Evolutionary conservation across 495 filamentous ascomycete species (phyloP).

Genomic region (Trichocladium uniseriatum): DNA sequence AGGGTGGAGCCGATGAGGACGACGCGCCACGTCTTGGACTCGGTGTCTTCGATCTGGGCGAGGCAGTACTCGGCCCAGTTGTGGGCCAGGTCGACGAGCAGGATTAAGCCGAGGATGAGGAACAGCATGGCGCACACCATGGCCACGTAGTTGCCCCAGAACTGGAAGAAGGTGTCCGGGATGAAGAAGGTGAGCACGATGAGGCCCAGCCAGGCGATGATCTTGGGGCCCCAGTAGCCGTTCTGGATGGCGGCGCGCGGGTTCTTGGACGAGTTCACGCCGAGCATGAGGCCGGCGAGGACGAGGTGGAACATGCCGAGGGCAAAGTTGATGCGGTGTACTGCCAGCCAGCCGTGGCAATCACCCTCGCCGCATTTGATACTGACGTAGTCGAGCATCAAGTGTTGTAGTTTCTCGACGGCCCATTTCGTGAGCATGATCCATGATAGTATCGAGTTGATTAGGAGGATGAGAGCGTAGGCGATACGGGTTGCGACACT

Average conservation of each 20-base stretch:
- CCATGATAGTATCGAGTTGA: conserved; percentile 96
- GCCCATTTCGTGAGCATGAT: conserved; percentile 99
- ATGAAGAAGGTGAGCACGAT: conserved; percentile 92
- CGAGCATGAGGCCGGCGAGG: conserved; percentile 72
- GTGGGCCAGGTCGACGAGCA: conserved; percentile 91
- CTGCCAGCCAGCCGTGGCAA: conserved; percentile 91
- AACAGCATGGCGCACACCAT: conserved; percentile 86
- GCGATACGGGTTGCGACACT: conserved; percentile 96
- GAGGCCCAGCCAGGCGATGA: conserved; percentile 76
- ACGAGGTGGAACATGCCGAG: conserved; percentile 88
- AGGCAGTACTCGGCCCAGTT: conserved; percentile 97
- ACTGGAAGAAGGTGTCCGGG: conserved; percentile 87
- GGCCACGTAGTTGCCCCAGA: conserved; percentile 92
- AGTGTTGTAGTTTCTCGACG: conserved; percentile 81
- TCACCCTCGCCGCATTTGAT: conserved; percentile 84
- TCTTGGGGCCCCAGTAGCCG: conserved; percentile 75
- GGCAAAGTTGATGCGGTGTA: conserved; percentile 95
- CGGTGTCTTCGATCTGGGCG: conserved; percentile 80
- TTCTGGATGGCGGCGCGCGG: conserved; percentile 85
- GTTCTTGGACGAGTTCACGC: conserved; percentile 79
- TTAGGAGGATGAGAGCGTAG: conserved; percentile 88
- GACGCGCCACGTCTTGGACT: conserved; percentile 74
- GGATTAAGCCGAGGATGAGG: conserved; percentile 81
- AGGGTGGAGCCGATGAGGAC: conserved; percentile 86
- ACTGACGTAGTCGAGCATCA: conserved; percentile 90